Percentiles rank a stretch among this genome's conserved stretches.
These are phyloP conservation scores for Trametes cinnabarina DNA, from an alignment of 768 basidiomycete species.

Conservation along the genomic window DNA sequence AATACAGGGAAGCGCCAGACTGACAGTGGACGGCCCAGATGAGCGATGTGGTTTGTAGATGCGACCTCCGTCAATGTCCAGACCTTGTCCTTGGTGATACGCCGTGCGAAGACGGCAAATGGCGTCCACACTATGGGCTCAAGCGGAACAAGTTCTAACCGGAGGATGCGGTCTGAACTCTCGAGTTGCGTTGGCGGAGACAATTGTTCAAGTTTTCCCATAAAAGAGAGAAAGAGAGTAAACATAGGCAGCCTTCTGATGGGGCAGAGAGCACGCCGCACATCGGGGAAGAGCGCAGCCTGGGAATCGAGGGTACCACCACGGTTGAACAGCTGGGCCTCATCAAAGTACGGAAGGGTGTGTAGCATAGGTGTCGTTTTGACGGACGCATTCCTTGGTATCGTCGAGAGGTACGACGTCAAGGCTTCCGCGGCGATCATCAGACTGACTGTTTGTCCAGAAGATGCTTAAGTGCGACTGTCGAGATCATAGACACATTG, in stretches of 20 bases:
- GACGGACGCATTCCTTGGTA: too few species aligned
- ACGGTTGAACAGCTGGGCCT: slow-evolving; percentile 18
- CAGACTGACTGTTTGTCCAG: background rate
- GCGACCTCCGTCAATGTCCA: slow-evolving; percentile 20
- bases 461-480: background rate
- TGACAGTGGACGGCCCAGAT: slow-evolving; percentile 28
- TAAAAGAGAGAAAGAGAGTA: slow-evolving; percentile 26
- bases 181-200: slow-evolving; percentile 1
- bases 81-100: background rate
- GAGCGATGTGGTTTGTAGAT: slow-evolving; percentile 19
- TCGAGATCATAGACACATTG: background rate
- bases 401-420: background rate
- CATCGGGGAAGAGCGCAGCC: slow-evolving; percentile 4
- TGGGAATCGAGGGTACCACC: background rate
- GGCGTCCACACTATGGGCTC: slow-evolving; percentile 23
- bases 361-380: background rate
- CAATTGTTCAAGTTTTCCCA: slow-evolving; percentile 19
- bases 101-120: slow-evolving; percentile 27
- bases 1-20: slow-evolving; percentile 3
- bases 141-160: slow-evolving; percentile 6
- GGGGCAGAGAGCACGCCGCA: slow-evolving; percentile 16
- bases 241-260: slow-evolving; percentile 17
- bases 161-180: slow-evolving; percentile 7
- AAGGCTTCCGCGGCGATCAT: background rate
- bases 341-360: slow-evolving; percentile 28